Evolutionary conservation across 2,329 filamentous ascomycete species (phyloP), one percentile per base, ranked within the genome.

Genomic region (Curvularia hawaiiensis): DNA sequence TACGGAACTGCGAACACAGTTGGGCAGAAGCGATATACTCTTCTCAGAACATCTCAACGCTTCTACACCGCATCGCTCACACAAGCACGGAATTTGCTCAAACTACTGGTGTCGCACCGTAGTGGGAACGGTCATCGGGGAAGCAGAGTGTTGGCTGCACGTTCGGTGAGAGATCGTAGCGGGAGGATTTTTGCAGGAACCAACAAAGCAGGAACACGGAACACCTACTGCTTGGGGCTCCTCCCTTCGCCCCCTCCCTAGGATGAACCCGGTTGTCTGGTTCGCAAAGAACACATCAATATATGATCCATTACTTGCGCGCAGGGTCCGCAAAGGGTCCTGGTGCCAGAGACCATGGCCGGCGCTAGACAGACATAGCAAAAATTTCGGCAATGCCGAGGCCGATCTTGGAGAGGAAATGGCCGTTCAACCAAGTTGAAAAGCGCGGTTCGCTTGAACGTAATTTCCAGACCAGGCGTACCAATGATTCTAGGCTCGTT

Each of bases 111-210:
- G 22, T 30, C n/a, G 31, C 18, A 20, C 22, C n/a, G 43, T 26
- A 18, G 45, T 30, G 20, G 50, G n/a, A 22, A 28, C 26, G 33
- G 20, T 30, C 38, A 16, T 24, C 20, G 33, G 28, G 50, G 22
- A 49, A 50, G 41, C 24, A 44, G 22, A 44, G 52, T 38, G 45
- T 35, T 51, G 45, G 43, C 47, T 31, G 50, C 46, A 50, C 43
- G 38, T 30, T 46, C 22, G 35, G 35, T 35, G 47, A 55, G 41
- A 52, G 56, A 58, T 55, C 44, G 56, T 26, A 44, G 24, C 56
- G 56, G 56, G 52, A 58, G 56, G 56, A 58, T 44, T 58, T 50
- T 58, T 41, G 56, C 41, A 55, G 56, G 52, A 58, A 35, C 30
- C 20, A 31, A 41, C 35, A 51, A 58, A 52, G 33, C 33, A 35